Evolutionary conservation across 2,329 filamentous ascomycete genomes (phyloP), one percentile per base, ranked within the genome.

Genomic region (Diaporthe sp.): DNA sequence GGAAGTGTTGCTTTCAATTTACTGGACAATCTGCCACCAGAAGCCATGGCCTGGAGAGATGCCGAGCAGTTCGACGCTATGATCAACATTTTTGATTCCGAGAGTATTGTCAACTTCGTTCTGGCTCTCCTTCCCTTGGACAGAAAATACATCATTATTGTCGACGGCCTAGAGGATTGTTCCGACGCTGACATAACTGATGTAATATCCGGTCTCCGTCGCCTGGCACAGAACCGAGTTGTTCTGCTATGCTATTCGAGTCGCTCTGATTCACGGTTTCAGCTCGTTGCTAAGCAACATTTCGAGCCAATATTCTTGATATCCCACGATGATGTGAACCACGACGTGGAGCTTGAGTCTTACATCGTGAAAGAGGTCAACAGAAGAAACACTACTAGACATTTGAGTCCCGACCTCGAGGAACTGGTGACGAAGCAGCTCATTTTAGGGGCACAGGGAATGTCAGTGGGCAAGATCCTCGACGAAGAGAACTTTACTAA

Each of bases 1-100:
- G 68, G 70, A 19, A 75, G 74, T 12, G 37, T 75, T 28, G 71
- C 74, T 2, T 70, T 51, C 55, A 72, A 28, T 5, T 9, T 75
- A 7, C n/a, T 75, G 15, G 55, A 61, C 3, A 17, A 37, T 22
- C 8, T 75, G 31, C 51, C 25, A 31, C 12, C 17, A 25, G 51
- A 58, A 17, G 15, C 25, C 8, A 9, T n/a, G 4, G 7, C 3
- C 8, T 57, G 46, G 58, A n/a, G 42, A 13, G 25, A 8, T 0
- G 15, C 10, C 13, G n/a, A 39, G n/a, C 25, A 53, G 15, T 8
- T 12, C 5, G 4, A 53, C 17, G 25, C n/a, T 7, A 12, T 25
- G 1, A 62, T 37, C 13, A 28, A 57, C 4, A 3, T 25, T 9
- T 51, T 42, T 17, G 44, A 53, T 8, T 53, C 70, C 2, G 44